Evolutionary conservation across 2,329 filamentous ascomycete species (phyloP), one percentile per base, ranked within the genome.

Genomic region (Fusarium secorum): DNA sequence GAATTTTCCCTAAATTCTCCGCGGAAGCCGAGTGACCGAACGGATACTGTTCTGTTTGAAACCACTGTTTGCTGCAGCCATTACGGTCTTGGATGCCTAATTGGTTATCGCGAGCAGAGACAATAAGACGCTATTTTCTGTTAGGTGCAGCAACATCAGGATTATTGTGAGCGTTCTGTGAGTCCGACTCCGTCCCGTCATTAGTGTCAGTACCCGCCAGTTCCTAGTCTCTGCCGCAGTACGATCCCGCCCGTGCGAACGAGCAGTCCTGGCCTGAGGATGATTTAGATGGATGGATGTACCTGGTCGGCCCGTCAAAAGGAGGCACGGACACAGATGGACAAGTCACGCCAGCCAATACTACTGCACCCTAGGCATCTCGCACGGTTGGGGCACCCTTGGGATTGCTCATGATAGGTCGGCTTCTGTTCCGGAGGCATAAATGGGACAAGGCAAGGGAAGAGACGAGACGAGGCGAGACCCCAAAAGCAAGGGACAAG

Each of bases 361-460:
- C 39, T 66, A 58, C 53, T 33, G 53, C 33, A 41, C 60, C 36
- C 58, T 62, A 69, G 44, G 33, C 28, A 64, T 48, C 54, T 68
- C 69, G 69, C 69, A 71, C 69, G 69, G 69, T 72, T 71, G 69
- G 69, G 69, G 68, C 62, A 42, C 60, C 49, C 49, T 67, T 39
- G 49, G 17, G 33, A 53, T 35, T 33, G 28, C 36, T 26, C 30
- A 24, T 66, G 46, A 61, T 67, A 41, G 63, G 49, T 39, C 53
- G 69, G 69, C 48, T 70, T 48, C 44, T 33, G 33, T 60, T 59
- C 69, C 68, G 68, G 69, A 45, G 68, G 69, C 58, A 60, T 52
- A 68, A 53, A 57, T 36, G 46, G 64, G 42, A 64, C 28, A 30
- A 55, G 48, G 33, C 55, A 66, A 56, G 67, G 65, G 55, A 36